phyloP scores from a whole-genome alignment of 1,284 basidiomycete genomes.

The Ceratobasidium sp. region DNA sequence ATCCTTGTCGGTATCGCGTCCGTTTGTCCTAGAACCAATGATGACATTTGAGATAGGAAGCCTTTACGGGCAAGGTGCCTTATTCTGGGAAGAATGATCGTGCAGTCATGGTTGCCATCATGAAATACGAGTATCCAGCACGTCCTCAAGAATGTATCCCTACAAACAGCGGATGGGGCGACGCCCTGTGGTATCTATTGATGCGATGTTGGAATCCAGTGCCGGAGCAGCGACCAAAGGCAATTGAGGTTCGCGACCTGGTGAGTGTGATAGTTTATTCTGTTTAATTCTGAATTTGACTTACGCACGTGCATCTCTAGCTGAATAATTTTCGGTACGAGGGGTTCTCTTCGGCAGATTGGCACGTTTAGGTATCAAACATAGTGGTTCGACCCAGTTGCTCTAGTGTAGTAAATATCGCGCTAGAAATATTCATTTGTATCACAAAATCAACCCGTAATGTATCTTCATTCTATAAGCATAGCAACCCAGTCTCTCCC shows the following conservation, averaged over 20 bases:
- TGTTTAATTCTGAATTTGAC: background rate
- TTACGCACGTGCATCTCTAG: background rate
- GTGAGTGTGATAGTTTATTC: background rate
- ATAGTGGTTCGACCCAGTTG: no score
- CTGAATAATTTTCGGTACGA: background rate
- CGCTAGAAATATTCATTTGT: no score
- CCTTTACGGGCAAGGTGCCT: constrained; percentile 1
- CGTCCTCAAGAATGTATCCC: constrained; percentile 4
- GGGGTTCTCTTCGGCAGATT: background rate
- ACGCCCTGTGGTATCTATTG: background rate
- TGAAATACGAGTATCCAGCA: background rate
- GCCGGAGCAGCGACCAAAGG: constrained; percentile 2
- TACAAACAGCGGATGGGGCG: background rate
- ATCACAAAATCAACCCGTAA: no score
- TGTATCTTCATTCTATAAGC: no score
- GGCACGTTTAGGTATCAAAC: no score
- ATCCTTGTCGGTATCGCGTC: background rate
- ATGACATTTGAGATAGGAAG: background rate
- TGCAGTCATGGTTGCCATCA: background rate
- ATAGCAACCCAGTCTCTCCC: no score
- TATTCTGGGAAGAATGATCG: background rate
- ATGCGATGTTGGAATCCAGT: background rate
- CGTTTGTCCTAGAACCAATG: background rate
- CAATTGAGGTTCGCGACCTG: constrained; percentile 3
- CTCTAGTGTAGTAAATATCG: no score